Evolutionary conservation across 2,329 filamentous ascomycete species (phyloP).

Genomic region (Phyllosticta citrichinensis): DNA sequence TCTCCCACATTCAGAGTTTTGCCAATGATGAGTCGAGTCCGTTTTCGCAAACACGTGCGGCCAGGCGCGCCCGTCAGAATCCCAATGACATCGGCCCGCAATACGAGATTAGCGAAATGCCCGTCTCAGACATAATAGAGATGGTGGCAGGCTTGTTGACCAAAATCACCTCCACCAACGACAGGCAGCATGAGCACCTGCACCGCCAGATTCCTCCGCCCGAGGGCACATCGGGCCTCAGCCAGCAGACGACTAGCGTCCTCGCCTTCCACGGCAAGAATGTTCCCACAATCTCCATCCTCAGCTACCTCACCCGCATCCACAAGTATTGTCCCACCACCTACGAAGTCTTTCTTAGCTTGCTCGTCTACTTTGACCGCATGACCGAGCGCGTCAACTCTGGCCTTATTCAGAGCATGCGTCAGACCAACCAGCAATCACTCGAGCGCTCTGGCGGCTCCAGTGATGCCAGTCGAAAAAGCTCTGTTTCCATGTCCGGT

Average conservation of each 20-base stretch:
- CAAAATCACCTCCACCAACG: conserved; percentile 96
- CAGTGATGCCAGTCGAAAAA: conserved; percentile 41
- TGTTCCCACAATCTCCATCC: conserved; percentile 89
- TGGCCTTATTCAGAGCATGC: conserved; percentile 57
- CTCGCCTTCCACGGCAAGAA: conserved; percentile 98
- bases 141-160: conserved; percentile 96
- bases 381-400: conserved; percentile 97
- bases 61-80: conserved; percentile 33
- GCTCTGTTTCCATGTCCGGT: conserved; percentile 16
- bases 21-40: conserved; percentile 64
- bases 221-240: conserved; percentile 49
- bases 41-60: conserved; percentile 39
- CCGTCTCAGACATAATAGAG: conserved; percentile 92
- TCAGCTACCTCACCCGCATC: conserved; percentile 90
- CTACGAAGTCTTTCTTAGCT: conserved; percentile 91
- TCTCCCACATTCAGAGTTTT: conserved; percentile 85
- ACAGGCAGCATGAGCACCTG: conserved; percentile 82
- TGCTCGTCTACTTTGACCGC: conserved; percentile 94
- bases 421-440: conserved; percentile 40
- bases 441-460: conserved; percentile 27
- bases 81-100: conserved; percentile 45
- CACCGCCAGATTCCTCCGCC: conserved; percentile 61
- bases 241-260: conserved; percentile 59
- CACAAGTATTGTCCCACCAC: conserved; percentile 99
- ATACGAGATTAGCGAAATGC: conserved; percentile 97